Conservation (phyloP, 1,284 basidiomycete species). For the Irpex sp. region DNA sequence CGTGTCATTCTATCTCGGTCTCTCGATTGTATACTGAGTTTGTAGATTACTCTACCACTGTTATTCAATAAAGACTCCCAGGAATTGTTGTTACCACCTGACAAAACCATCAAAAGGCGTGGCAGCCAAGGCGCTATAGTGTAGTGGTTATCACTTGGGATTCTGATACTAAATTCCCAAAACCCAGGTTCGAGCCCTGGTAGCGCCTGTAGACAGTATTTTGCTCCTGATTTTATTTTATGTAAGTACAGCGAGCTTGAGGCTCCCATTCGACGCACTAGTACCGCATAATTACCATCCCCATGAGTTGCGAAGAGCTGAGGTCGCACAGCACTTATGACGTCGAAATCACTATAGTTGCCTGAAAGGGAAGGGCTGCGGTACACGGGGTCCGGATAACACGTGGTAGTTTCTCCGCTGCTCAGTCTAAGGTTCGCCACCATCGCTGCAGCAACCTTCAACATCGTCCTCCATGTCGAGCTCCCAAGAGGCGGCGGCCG, state of each 20-base stretch:
- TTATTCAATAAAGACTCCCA: too few species aligned
- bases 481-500: slow-evolving; percentile 15
- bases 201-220: slow-evolving; percentile 9
- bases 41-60: too few species aligned
- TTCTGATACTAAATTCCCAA: slow-evolving; percentile 16
- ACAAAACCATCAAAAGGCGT: too few species aligned
- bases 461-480: slow-evolving; percentile 13
- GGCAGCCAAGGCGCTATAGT: slow-evolving; percentile 14
- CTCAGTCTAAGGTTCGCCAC: slow-evolving; percentile 1
- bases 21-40: too few species aligned
- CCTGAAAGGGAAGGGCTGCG: background rate
- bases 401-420: slow-evolving; percentile 10
- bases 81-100: too few species aligned
- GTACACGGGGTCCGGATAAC: slow-evolving; percentile 9
- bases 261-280: too few species aligned
- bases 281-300: too few species aligned
- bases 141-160: slow-evolving; percentile 20
- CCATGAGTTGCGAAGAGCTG: too few species aligned
- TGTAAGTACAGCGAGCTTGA: too few species aligned
- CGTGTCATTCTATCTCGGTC: too few species aligned
- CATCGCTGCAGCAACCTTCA: background rate
- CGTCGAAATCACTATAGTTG: background rate
- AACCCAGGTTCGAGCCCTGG: slow-evolving; percentile 19
- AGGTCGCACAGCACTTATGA: too few species aligned
- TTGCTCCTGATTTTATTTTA: too few species aligned